A percentile compares a stretch with the other conserved stretches of the same genome.
These are phyloP conservation scores for Fusarium acutatum DNA, from an alignment of 2,329 filamentous ascomycete species.

Conservation along the genomic window DNA sequence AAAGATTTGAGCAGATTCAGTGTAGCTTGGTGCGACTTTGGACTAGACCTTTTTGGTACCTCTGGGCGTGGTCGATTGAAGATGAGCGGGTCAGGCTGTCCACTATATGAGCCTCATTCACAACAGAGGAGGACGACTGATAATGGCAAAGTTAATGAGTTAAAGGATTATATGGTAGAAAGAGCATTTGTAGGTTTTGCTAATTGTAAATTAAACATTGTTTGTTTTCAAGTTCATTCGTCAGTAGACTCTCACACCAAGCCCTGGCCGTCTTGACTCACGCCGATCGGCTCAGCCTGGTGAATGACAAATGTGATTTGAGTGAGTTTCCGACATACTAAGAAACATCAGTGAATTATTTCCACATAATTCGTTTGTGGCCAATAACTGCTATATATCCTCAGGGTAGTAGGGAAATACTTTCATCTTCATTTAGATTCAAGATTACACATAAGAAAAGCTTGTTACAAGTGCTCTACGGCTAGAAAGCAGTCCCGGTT, in stretches of 20 bases:
- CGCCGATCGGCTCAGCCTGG: constrained; percentile 18
- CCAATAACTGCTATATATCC: no score
- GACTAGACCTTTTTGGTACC: not conserved
- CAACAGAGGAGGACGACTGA: not conserved
- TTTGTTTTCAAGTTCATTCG: not conserved
- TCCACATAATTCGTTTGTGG: not conserved
- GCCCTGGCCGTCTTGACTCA: constrained; percentile 36
- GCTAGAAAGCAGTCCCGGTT: not conserved
- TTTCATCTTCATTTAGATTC: not conserved
- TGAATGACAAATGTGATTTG: not conserved
- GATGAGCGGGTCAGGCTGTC: constrained; percentile 8
- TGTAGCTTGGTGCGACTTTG: no score
- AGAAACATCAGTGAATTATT: not conserved
- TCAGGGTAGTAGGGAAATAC: rapidly evolving
- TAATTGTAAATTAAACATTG: not conserved
- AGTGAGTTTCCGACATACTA: not conserved
- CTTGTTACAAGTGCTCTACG: not conserved
- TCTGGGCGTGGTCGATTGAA: not conserved
- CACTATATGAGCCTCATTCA: constrained; percentile 15
- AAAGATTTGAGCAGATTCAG: not conserved
- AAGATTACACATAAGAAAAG: not conserved
- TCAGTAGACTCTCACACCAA: not conserved
- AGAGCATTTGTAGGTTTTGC: not conserved
- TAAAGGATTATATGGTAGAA: no score
- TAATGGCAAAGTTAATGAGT: not conserved